Evolutionary conservation across 2,329 filamentous ascomycete species (phyloP).

Genomic region (Aspergillus sp.): DNA sequence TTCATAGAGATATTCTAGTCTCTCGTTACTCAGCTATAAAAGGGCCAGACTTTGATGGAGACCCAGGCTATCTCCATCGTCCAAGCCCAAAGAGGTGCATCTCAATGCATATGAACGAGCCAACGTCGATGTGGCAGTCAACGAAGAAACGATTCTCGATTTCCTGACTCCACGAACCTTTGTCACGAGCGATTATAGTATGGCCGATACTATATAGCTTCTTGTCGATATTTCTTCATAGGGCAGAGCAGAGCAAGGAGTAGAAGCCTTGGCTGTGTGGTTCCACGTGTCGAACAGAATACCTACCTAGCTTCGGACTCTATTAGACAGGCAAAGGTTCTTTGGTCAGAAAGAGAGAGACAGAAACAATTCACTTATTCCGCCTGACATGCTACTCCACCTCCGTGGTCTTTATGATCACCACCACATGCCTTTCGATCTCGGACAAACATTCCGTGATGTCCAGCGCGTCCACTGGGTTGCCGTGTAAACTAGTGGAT

Average conservation of each 20-base stretch:
- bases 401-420: constrained; percentile 20
- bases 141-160: constrained; percentile 24
- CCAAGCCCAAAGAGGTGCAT: constrained; percentile 14
- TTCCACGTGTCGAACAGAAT: constrained; percentile 43
- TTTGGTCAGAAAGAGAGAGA: constrained; percentile 32
- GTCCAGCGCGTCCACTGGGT: constrained; percentile 22
- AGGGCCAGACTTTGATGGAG: constrained; percentile 8
- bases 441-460: constrained; percentile 14
- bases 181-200: constrained; percentile 45
- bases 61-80: constrained; percentile 7
- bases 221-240: constrained; percentile 70
- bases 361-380: constrained; percentile 39
- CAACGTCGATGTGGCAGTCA: constrained; percentile 21
- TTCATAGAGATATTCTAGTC: constrained; percentile 9
- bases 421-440: constrained; percentile 21
- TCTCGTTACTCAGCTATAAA: constrained; percentile 12
- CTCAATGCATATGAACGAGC: constrained; percentile 18
- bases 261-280: constrained; percentile 41
- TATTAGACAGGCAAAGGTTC: constrained; percentile 64
- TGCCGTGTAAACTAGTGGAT: constrained; percentile 28
- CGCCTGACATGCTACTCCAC: constrained; percentile 31
- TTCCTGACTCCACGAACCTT: constrained; percentile 30
- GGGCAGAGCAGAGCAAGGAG: constrained; percentile 61
- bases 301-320: constrained; percentile 66
- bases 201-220: constrained; percentile 60